Percentiles rank a stretch among this genome's conserved stretches.
phyloP scores from a whole-genome alignment of 2,329 filamentous ascomycete species.

The Botrytis galanthina region DNA sequence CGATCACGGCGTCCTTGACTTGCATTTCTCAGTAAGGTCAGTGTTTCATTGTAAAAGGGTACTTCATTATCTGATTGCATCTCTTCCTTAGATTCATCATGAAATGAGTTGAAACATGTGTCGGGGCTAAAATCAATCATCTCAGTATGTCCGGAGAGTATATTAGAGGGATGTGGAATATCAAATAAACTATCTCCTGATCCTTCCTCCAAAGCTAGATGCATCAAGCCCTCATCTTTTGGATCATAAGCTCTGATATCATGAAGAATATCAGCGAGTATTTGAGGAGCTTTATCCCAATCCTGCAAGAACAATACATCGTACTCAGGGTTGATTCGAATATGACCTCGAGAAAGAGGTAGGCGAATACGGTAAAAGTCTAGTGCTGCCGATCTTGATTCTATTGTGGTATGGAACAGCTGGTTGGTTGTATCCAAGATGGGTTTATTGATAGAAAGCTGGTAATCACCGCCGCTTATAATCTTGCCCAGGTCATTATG shows the following conservation, averaged over 20 bases:
- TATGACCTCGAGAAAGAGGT: background rate
- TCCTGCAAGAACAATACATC: background rate
- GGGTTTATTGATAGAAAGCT: background rate
- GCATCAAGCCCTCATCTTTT: background rate
- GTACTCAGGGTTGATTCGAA: background rate
- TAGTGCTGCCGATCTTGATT: background rate
- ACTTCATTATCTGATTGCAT: background rate
- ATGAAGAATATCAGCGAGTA: background rate
- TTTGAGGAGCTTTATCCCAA: background rate
- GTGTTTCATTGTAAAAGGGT: background rate
- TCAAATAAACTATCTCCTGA: background rate
- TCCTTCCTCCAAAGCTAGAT: background rate
- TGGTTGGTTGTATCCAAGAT: background rate
- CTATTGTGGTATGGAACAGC: background rate
- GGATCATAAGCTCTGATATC: background rate
- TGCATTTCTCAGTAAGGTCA: background rate
- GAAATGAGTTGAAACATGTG: background rate
- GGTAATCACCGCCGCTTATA: background rate
- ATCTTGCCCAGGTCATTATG: background rate
- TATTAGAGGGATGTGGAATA: background rate
- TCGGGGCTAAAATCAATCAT: background rate
- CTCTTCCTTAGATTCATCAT: background rate
- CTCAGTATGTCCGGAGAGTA: background rate
- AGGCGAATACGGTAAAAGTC: background rate
- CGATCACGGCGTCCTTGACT: background rate